Conservation (phyloP, 371 early-diverging fungal species). For the Mucor circinelloides region DNA sequence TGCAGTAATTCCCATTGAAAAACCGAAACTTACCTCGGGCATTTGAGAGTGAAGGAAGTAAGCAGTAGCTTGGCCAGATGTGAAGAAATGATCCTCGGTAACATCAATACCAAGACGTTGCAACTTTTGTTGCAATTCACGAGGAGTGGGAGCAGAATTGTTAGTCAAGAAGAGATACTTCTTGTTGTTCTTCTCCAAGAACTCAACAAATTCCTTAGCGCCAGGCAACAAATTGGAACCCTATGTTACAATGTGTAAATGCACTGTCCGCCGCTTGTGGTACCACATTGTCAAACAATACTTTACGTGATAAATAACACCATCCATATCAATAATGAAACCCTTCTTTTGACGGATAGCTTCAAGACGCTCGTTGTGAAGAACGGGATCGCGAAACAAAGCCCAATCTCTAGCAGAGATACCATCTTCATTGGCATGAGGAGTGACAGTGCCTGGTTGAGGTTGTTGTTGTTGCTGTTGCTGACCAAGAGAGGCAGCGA, state of each 20-base stretch:
- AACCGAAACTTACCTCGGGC: constrained; percentile 43
- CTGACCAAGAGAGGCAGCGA: constrained; percentile 25
- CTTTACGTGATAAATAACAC: constrained; percentile 68
- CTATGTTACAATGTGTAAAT: constrained; percentile 27
- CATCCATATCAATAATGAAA: constrained; percentile 73
- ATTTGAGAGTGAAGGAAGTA: constrained; percentile 64
- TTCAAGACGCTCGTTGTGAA: constrained; percentile 53
- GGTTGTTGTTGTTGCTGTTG: constrained; percentile 1
- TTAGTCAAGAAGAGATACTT: constrained; percentile 71
- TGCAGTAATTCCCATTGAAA: neutral
- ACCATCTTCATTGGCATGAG: constrained; percentile 19
- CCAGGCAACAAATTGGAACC: constrained; percentile 59
- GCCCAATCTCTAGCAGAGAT: constrained; percentile 44
- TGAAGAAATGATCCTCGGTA: constrained; percentile 65
- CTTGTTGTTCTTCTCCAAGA: constrained; percentile 61
- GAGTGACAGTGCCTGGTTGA: neutral
- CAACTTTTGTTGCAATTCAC: constrained; percentile 66
- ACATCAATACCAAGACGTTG: constrained; percentile 64
- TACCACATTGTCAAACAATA: constrained; percentile 9
- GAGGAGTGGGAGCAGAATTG: constrained; percentile 71
- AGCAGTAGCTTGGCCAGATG: constrained; percentile 68
- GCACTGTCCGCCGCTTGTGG: neutral
- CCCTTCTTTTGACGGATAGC: constrained; percentile 64
- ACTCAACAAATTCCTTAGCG: constrained; percentile 70
- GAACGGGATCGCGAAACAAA: constrained; percentile 43